Conservation (phyloP, 495 filamentous ascomycete genomes). For the Achaetomiella virescens region DNA sequence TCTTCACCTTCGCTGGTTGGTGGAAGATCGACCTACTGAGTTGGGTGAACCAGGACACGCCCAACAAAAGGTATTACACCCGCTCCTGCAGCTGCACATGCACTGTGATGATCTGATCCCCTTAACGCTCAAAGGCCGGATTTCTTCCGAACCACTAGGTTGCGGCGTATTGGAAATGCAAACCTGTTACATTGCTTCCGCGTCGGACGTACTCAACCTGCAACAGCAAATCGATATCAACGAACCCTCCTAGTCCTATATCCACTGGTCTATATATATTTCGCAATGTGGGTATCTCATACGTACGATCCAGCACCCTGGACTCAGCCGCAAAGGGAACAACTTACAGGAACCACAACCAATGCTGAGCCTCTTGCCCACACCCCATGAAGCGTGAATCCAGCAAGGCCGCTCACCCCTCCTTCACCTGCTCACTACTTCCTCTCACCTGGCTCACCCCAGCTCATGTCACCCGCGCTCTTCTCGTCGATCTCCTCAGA, state of each 20-base stretch:
- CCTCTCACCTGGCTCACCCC: neutral
- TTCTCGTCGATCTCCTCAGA: too few relatives aligned
- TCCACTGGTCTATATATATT: neutral
- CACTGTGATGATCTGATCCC: neutral
- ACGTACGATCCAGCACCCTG: neutral
- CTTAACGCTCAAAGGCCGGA: neutral
- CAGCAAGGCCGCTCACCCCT: neutral
- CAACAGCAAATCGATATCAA: neutral
- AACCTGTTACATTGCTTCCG: neutral
- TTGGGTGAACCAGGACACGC: too few relatives aligned
- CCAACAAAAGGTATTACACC: too few relatives aligned
- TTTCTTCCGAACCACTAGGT: neutral
- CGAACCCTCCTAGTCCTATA: neutral
- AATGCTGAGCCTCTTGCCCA: neutral
- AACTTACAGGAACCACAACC: neutral
- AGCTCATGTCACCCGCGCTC: too few relatives aligned
- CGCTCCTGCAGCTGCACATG: conserved; percentile 2
- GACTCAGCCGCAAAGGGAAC: neutral
- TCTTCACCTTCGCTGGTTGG: too few relatives aligned
- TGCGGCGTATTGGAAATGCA: neutral
- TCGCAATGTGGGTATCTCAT: neutral
- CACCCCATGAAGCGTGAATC: neutral
- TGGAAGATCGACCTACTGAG: too few relatives aligned
- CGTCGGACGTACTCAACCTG: neutral
- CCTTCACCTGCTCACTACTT: neutral